Percentiles rank a stretch among this genome's conserved stretches.
Evolutionary conservation across 805 yeast species (phyloP).

Genomic region (Ascoidea rubescens): DNA sequence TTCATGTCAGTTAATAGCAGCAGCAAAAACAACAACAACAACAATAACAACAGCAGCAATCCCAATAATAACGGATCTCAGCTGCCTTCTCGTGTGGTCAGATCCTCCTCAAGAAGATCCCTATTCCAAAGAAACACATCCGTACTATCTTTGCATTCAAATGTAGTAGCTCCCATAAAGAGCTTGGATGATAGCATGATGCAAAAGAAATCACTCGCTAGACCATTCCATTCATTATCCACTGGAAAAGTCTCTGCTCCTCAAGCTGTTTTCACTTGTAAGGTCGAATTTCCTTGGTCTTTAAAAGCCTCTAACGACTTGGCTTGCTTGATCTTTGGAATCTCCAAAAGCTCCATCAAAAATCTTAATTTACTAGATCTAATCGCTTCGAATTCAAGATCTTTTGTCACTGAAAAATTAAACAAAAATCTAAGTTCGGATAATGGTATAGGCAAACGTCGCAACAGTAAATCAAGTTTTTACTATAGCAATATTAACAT

Average conservation of each 20-base stretch:
- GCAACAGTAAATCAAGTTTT: constrained; percentile 13
- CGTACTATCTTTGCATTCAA: neutral
- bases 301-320: constrained; percentile 79
- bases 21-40: constrained; percentile 18
- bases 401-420: constrained; percentile 49
- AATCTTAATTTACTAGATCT: constrained; percentile 60
- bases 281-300: constrained; percentile 60
- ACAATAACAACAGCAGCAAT: constrained; percentile 7
- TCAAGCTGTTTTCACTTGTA: constrained; percentile 78
- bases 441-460: constrained; percentile 13
- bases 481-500: constrained; percentile 22
- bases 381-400: constrained; percentile 63
- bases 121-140: neutral
- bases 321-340: constrained; percentile 79
- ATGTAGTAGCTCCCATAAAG: constrained; percentile 1
- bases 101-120: neutral
- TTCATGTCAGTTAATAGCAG: constrained; percentile 15
- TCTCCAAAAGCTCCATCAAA: constrained; percentile 41
- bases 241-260: constrained; percentile 62
- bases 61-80: neutral
- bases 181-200: neutral
- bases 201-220: constrained; percentile 14
- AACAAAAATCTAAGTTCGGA: constrained; percentile 8
- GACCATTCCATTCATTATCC: constrained; percentile 50
- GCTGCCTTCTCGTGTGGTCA: neutral